These are phyloP conservation scores for Inga leiocalycina DNA, from an alignment of 306 rosid genomes.

Conservation along the genomic window DNA sequence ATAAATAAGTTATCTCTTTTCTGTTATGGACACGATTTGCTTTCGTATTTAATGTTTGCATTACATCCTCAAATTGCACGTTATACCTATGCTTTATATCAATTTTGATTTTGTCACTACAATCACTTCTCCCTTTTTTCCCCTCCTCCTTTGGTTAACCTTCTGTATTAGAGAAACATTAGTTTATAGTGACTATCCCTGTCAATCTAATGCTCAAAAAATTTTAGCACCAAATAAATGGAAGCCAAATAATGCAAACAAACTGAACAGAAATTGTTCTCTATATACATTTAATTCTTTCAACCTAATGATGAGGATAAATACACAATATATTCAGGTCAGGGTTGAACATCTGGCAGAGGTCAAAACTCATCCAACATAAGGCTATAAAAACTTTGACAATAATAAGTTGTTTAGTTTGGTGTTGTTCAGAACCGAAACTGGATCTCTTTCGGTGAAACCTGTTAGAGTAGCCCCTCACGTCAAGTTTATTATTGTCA, in stretches of 20 bases:
- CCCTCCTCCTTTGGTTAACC: not conserved
- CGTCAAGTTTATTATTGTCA: not conserved
- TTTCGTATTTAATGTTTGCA: too few relatives aligned
- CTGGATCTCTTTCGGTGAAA: not conserved
- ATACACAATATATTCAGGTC: not conserved
- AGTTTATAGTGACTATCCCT: not conserved
- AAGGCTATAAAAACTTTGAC: not conserved
- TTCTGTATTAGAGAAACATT: constrained; percentile 43
- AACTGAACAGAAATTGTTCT: not conserved
- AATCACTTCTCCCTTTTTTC: not conserved
- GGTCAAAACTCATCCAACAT: not conserved
- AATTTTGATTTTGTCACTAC: not conserved
- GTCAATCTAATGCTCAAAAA: not conserved
- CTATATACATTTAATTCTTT: not conserved
- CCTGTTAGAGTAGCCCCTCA: not conserved
- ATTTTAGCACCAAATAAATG: not conserved
- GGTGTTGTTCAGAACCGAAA: not conserved
- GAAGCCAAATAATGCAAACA: constrained; percentile 17
- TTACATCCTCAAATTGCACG: too few relatives aligned
- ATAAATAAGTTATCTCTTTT: too few relatives aligned
- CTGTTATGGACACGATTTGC: too few relatives aligned
- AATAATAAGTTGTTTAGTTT: not conserved
- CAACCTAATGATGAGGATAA: not conserved
- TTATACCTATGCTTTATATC: too few relatives aligned
- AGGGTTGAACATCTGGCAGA: not conserved